phyloP scores from a whole-genome alignment of 2,329 filamentous ascomycete species.

The Botrytis byssoidea region DNA sequence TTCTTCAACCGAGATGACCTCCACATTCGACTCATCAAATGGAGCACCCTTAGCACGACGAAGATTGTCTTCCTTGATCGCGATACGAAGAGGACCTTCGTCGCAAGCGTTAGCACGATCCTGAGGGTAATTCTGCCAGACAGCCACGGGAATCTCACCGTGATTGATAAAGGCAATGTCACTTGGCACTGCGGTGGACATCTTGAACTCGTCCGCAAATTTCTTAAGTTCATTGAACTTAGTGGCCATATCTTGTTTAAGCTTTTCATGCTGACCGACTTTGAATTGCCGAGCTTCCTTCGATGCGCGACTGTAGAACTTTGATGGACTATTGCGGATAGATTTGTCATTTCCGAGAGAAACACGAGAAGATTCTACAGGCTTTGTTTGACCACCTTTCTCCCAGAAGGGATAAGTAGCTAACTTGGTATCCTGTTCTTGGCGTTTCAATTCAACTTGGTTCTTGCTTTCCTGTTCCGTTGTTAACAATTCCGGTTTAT shows the following conservation, averaged over 20 bases:
- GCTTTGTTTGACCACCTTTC: neutral
- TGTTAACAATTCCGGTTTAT: neutral
- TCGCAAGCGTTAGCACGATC: neutral
- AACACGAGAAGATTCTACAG: neutral
- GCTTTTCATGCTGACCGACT: neutral
- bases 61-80: neutral
- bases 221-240: neutral
- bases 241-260: neutral
- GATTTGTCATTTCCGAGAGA: neutral
- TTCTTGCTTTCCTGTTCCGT: neutral
- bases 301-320: neutral
- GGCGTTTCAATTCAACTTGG: neutral
- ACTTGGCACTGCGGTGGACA: neutral
- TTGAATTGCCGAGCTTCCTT: neutral
- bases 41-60: neutral
- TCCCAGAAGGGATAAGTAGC: neutral
- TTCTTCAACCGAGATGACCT: neutral
- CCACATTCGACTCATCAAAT: neutral
- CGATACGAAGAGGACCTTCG: neutral
- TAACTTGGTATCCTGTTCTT: neutral
- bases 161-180: slow-evolving; percentile 5
- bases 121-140: neutral
- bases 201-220: neutral
- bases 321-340: neutral
- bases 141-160: neutral